Evolutionary conservation across 1,284 basidiomycete genomes (phyloP).

Genomic region (Ustilago loliicola): DNA sequence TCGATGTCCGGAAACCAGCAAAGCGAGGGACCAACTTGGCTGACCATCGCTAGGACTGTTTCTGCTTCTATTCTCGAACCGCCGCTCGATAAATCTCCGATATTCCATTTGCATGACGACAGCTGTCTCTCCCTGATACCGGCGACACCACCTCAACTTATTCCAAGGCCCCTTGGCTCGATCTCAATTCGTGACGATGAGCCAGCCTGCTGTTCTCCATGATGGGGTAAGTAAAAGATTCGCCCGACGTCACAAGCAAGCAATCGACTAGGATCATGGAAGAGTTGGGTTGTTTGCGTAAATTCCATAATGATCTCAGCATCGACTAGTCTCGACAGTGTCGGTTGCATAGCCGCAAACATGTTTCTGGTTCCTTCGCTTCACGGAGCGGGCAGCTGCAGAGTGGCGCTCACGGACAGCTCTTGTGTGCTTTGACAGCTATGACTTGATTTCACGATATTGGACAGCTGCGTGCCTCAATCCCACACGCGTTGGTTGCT

Average conservation of each 20-base stretch:
- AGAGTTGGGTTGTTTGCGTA: not conserved
- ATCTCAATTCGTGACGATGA: slow-evolving; percentile 6
- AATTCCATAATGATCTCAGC: not conserved
- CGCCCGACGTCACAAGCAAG: not conserved
- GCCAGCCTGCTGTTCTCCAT: slow-evolving; percentile 1
- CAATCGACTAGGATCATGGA: slow-evolving; percentile 12
- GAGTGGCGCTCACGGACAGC: not conserved
- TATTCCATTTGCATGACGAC: slow-evolving; percentile 20
- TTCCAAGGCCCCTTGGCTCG: not conserved
- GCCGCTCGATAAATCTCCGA: slow-evolving; percentile 11
- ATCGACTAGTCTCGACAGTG: not conserved
- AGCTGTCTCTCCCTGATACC: slow-evolving; percentile 9
- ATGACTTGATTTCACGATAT: slow-evolving; percentile 17
- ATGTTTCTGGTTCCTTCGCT: not conserved
- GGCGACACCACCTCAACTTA: slow-evolving; percentile 1
- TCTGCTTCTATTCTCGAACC: slow-evolving; percentile 2
- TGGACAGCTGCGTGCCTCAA: not conserved
- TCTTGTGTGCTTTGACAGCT: not conserved
- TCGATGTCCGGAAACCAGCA: not conserved
- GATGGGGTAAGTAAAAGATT: slow-evolving; percentile 27
- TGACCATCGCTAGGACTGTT: not conserved
- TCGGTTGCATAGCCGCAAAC: slow-evolving; percentile 13
- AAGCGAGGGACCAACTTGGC: not conserved
- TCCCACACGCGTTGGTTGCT: not conserved
- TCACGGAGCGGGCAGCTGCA: not conserved